phyloP scores from a whole-genome alignment of 2,329 filamentous ascomycete species.

The Stenocarpella maydis region DNA sequence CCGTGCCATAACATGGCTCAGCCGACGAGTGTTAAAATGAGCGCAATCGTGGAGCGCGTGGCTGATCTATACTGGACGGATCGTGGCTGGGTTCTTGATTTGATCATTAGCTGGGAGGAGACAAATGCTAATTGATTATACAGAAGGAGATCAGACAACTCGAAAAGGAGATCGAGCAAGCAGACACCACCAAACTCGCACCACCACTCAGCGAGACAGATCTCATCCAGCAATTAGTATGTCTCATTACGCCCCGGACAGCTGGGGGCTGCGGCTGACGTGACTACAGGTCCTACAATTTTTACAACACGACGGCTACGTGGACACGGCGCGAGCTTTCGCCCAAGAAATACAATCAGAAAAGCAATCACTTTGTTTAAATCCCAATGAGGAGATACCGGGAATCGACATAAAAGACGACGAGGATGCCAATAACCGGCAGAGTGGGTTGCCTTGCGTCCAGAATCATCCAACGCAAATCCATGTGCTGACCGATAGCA shows the following conservation, averaged over 20 bases:
- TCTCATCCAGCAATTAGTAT: constrained; percentile 81
- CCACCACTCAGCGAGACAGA: constrained; percentile 75
- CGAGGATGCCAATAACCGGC: constrained; percentile 83
- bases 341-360: constrained; percentile 80
- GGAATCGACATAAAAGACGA: constrained; percentile 79
- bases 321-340: constrained; percentile 91
- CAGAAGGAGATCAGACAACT: constrained; percentile 70
- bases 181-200: constrained; percentile 66
- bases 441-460: constrained; percentile 67
- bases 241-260: constrained; percentile 34
- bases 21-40: not conserved
- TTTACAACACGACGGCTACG: constrained; percentile 92
- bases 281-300: constrained; percentile 74
- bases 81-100: constrained; percentile 34
- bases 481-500: constrained; percentile 48
- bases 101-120: constrained; percentile 31
- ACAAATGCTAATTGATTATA: constrained; percentile 23
- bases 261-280: constrained; percentile 31
- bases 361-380: constrained; percentile 72
- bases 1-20: not conserved
- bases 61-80: constrained; percentile 30
- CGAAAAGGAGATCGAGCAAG: constrained; percentile 64
- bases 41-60: not conserved
- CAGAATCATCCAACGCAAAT: not conserved
- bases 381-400: constrained; percentile 59